phyloP scores from a whole-genome alignment of 139 green algal genomes.

The Zygnema cylindricum region DNA sequence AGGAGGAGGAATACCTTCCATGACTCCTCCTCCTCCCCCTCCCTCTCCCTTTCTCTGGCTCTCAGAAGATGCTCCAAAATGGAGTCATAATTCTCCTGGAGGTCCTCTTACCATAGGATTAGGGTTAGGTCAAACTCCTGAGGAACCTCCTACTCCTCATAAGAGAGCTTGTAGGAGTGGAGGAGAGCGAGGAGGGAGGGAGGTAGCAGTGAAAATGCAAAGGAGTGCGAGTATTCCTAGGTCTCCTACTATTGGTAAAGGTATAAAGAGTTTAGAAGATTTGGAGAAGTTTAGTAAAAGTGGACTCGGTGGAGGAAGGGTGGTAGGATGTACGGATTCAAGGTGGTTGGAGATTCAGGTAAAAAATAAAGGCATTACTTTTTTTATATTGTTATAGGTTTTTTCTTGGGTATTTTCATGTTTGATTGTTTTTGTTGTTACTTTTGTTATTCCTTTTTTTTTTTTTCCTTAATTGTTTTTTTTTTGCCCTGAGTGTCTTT shows the following conservation, averaged over 20 bases:
- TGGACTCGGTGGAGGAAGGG: neutral
- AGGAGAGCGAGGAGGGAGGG: slow-evolving; percentile 6
- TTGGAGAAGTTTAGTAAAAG: neutral
- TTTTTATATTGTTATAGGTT: too few relatives aligned
- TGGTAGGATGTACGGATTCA: neutral
- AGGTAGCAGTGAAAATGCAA: neutral
- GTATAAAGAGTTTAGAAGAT: neutral
- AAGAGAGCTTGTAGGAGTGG: neutral
- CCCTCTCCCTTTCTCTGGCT: neutral
- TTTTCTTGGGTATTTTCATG: too few relatives aligned
- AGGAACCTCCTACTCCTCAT: neutral
- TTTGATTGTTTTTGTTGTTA: too few relatives aligned
- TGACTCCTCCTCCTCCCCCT: neutral
- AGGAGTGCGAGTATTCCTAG: neutral
- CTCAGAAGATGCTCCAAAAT: slow-evolving; percentile 4
- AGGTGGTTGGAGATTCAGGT: neutral
- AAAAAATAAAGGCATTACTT: too few relatives aligned
- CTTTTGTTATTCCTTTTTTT: too few relatives aligned
- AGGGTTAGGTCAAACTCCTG: neutral
- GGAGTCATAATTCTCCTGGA: neutral
- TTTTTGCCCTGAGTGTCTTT: too few relatives aligned
- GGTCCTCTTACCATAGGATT: neutral
- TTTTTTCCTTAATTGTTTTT: too few relatives aligned
- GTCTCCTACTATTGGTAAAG: slow-evolving; percentile 1
- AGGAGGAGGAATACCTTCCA: neutral